Evolutionary conservation across 192 early-diverging fungal genomes (phyloP), one percentile per base, ranked within the genome.

Genomic region (Diversispora epigaea): DNA sequence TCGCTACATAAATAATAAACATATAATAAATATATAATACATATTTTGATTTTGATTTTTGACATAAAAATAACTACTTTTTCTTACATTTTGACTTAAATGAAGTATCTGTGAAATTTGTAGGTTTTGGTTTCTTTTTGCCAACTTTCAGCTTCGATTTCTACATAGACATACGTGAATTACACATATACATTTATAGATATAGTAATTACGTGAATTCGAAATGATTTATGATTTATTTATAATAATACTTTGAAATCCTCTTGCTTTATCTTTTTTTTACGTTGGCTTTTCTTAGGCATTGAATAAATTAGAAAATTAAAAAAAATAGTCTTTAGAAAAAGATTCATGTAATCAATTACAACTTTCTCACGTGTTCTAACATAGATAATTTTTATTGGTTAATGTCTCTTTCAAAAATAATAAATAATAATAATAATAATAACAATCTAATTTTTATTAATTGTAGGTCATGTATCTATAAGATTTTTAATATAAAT

Each of bases 61-160:
- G 12, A 1, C 50, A 4, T 4, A 54, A 17, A 54, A 54, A 54
- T 54, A 54, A 54, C 14, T 54, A 54, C 0, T 54, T 4, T 17
- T 17, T 17, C 12, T 10, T 54, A 92, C 90, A 81, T 81, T 86
- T 88, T 0, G 94, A 88, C 45, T 89, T 91, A 80, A 96, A 94
- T 19, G 93, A 92, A 21, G 90, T 91, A 57, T 94, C 91, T 10
- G 94, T 94, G 52, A 89, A 87, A 79, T 88, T 96, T 25, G 82
- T 81, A 15, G 95, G 78, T 14, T 89, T 80, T 17, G 86, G 86
- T 83, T 93, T 93, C 79, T 92, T 91, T 82, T 95, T 94, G 61
- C 95, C 95, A 50, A 96, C 89, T 82, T 96, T 96, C 14, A 96
- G 88, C 81, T 94, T 94, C 73, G 90, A 86, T 91, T 96, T 96